phyloP scores from a whole-genome alignment of 75 land plant species.

The Azolla pinnata region DNA sequence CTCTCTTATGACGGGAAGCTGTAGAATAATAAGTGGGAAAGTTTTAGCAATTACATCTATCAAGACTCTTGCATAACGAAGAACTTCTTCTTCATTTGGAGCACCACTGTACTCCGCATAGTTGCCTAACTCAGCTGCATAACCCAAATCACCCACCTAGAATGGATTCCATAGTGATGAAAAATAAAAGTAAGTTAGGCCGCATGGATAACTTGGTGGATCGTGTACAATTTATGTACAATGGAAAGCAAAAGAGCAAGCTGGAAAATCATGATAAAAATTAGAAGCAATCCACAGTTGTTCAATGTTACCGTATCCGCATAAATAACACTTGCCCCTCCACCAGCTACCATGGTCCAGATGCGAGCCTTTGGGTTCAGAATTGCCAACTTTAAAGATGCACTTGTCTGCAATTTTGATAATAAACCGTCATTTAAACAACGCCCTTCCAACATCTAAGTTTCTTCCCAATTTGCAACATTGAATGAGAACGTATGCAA shows the following conservation, averaged over 20 bases:
- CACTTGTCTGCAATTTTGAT: conserved; percentile 99
- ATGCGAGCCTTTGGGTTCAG: conserved; percentile 88
- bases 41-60: conserved; percentile 55
- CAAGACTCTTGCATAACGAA: conserved; percentile 85
- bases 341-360: conserved; percentile 99
- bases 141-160: conserved; percentile 94
- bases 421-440: too few species aligned
- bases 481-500: too few species aligned
- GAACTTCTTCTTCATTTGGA: conserved; percentile 91
- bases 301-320: conserved; percentile 83
- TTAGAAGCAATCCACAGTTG: too few species aligned
- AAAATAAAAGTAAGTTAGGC: not conserved
- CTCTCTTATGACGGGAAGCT: not conserved
- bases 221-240: not conserved
- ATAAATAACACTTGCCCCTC: conserved; percentile 97
- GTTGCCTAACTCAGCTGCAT: conserved; percentile 85
- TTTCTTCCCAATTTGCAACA: too few species aligned
- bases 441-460: too few species aligned
- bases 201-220: not conserved
- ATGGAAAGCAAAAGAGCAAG: not conserved
- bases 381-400: conserved; percentile 90
- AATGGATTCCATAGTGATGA: not conserved
- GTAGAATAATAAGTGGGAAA: not conserved
- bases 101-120: conserved; percentile 99
- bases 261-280: not conserved